Evolutionary conservation across 139 green algal species (phyloP).

Genomic region (Ostreobium quekettii): DNA sequence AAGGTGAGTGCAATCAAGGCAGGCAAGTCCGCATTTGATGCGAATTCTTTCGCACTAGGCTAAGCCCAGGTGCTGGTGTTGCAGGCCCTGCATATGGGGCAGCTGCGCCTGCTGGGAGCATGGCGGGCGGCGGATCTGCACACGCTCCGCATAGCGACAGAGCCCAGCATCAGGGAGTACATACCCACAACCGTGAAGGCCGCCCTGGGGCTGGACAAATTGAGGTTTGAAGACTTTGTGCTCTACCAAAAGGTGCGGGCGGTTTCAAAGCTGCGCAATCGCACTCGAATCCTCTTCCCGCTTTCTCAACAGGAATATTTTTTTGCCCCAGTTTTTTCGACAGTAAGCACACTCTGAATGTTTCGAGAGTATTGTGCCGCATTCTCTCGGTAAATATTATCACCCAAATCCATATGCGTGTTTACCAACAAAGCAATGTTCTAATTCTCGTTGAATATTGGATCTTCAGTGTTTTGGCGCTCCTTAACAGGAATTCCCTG

Average conservation of each 20-base stretch:
- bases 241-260: not conserved
- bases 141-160: not conserved
- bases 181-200: not conserved
- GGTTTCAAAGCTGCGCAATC: not conserved
- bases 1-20: too few species aligned
- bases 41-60: too few species aligned
- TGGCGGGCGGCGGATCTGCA: not conserved
- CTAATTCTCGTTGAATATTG: too few species aligned
- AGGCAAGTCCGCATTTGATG: too few species aligned
- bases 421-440: too few species aligned
- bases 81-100: conserved; percentile 5
- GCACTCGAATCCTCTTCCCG: not conserved
- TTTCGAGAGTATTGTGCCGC: too few species aligned
- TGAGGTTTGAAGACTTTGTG: conserved; percentile 12
- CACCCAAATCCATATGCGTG: too few species aligned
- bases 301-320: not conserved
- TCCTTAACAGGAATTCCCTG: too few species aligned
- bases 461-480: too few species aligned
- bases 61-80: too few species aligned
- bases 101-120: not conserved
- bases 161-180: conserved; percentile 4
- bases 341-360: too few species aligned
- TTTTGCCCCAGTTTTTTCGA: not conserved
- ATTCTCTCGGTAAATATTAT: too few species aligned
- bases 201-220: not conserved